phyloP scores from a whole-genome alignment of 2,329 filamentous ascomycete species.

The Raffaelea albimanens region DNA sequence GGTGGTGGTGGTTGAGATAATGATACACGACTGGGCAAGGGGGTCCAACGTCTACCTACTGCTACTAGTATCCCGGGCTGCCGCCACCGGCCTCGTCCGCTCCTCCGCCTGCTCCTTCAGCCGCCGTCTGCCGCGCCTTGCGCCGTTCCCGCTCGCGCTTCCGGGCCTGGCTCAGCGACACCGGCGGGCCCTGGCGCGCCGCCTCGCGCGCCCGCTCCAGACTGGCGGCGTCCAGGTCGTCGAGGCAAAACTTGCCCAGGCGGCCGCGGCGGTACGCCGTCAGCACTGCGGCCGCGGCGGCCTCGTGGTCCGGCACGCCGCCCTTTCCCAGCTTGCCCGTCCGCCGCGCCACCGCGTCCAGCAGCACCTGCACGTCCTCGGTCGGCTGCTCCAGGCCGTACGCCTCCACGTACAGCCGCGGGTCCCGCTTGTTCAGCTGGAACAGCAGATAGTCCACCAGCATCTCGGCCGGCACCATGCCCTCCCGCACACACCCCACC shows the following conservation, averaged over 20 bases:
- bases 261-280: conserved; percentile 69
- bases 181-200: conserved; percentile 30
- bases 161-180: conserved; percentile 60
- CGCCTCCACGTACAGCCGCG: conserved; percentile 43
- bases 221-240: conserved; percentile 57
- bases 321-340: conserved; percentile 74
- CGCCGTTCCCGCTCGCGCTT: conserved; percentile 55
- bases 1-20: too few relatives aligned
- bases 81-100: too few relatives aligned
- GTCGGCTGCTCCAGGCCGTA: conserved; percentile 57
- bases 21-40: too few relatives aligned
- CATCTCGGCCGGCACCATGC: conserved; percentile 65
- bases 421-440: conserved; percentile 62
- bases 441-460: conserved; percentile 87
- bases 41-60: too few relatives aligned
- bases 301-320: conserved; percentile 56
- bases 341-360: conserved; percentile 60
- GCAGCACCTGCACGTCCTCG: conserved; percentile 69
- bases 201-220: conserved; percentile 39
- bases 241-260: conserved; percentile 69
- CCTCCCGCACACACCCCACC: conserved; percentile 84
- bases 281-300: conserved; percentile 72
- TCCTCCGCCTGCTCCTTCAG: too few relatives aligned
- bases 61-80: too few relatives aligned
- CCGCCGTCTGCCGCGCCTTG: conserved; percentile 21